phyloP scores from a whole-genome alignment of 768 basidiomycete species.

The Gyrodon lividus region DNA sequence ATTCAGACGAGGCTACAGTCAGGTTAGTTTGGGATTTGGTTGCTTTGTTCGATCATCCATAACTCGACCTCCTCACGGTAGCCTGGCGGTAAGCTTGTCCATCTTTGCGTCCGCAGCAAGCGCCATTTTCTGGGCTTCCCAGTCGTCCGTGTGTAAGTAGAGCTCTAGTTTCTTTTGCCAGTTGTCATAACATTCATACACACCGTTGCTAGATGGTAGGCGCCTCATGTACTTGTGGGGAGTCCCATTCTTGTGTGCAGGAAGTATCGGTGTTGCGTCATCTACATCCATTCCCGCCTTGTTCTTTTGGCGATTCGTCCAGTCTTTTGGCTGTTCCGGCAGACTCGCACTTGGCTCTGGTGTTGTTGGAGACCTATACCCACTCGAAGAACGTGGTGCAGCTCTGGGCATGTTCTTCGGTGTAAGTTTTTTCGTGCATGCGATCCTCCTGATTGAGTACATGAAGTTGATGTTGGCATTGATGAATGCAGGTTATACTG shows the following conservation, averaged over 20 bases:
- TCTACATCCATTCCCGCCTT: constrained; percentile 45
- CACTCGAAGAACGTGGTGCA: constrained; percentile 52
- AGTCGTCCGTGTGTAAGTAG: too few species aligned
- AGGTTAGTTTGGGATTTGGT: constrained; percentile 35
- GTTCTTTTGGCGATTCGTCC: constrained; percentile 56
- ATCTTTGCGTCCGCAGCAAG: constrained; percentile 42
- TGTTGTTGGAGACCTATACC: constrained; percentile 60
- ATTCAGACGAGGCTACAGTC: constrained; percentile 54
- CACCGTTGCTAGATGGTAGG: constrained; percentile 50
- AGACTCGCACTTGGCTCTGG: constrained; percentile 52
- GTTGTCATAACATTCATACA: too few species aligned
- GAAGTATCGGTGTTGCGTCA: constrained; percentile 54
- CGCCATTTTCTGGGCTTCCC: constrained; percentile 46
- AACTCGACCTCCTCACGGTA: constrained; percentile 9
- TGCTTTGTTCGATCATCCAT: neutral
- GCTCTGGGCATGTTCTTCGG: constrained; percentile 55
- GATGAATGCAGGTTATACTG: constrained; percentile 36
- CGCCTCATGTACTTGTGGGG: constrained; percentile 54
- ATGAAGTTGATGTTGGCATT: neutral
- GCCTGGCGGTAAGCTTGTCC: constrained; percentile 49
- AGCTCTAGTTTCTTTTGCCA: constrained; percentile 34
- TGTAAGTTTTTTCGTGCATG: constrained; percentile 25
- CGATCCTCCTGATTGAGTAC: neutral
- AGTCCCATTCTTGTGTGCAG: constrained; percentile 54
- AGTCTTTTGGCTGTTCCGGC: constrained; percentile 57